A percentile compares a stretch with the other conserved stretches of the same genome.
phyloP scores from a whole-genome alignment of 1,139 yeast species.

The Eremothecium cymbalariae region DNA sequence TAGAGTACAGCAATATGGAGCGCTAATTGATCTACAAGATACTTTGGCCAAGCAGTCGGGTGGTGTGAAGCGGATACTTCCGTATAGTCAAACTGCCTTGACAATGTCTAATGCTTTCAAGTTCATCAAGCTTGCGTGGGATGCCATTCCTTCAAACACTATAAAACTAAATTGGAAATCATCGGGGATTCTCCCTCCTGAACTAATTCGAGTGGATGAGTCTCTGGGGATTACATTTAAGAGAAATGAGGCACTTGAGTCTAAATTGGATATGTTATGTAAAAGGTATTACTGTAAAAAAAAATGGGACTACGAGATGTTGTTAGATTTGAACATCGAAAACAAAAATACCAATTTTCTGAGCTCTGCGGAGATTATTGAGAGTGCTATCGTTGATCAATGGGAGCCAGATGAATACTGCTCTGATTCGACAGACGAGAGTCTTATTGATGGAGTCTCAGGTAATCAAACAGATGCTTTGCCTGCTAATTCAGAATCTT shows the following conservation, averaged over 20 bases:
- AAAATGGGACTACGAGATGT: constrained; percentile 52
- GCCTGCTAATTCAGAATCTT: not conserved
- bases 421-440: no score
- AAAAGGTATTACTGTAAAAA: constrained; percentile 41
- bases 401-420: constrained; percentile 29
- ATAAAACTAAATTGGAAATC: constrained; percentile 49
- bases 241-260: constrained; percentile 32
- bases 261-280: constrained; percentile 39
- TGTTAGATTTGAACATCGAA: constrained; percentile 51
- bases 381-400: constrained; percentile 49
- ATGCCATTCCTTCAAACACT: constrained; percentile 38
- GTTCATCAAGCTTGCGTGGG: constrained; percentile 52
- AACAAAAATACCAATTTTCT: constrained; percentile 47
- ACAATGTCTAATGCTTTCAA: constrained; percentile 51
- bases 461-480: not conserved
- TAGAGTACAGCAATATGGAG: constrained; percentile 52
- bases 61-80: constrained; percentile 17
- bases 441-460: not conserved
- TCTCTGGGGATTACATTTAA: constrained; percentile 31
- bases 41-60: constrained; percentile 21
- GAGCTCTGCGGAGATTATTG: constrained; percentile 57
- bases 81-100: constrained; percentile 36
- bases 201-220: constrained; percentile 24
- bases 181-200: constrained; percentile 34
- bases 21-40: constrained; percentile 36